These are phyloP conservation scores for Lipomyces orientalis DNA, from an alignment of 805 yeast genomes.

Conservation along the genomic window DNA sequence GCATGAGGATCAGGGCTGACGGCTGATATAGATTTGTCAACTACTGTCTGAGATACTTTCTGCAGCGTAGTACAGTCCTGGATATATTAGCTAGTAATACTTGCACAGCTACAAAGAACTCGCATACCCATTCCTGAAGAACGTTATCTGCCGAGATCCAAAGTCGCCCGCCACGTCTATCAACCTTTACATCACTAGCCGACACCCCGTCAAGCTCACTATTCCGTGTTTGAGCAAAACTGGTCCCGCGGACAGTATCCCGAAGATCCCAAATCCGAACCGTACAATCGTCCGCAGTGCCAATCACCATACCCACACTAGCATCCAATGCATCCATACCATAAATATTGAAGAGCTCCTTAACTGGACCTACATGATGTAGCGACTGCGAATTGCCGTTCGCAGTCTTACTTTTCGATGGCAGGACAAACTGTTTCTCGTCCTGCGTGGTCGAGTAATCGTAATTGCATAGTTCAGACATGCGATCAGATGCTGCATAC, in stretches of 20 bases:
- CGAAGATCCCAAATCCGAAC: constrained; percentile 24
- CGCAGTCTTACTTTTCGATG: not conserved
- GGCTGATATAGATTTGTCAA: constrained; percentile 15
- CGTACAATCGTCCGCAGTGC: constrained; percentile 27
- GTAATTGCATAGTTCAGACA: not conserved
- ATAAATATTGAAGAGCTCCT: constrained; percentile 11
- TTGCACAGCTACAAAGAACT: not conserved
- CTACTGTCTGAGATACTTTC: constrained; percentile 11
- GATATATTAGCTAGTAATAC: not conserved
- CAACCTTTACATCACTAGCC: constrained; percentile 20
- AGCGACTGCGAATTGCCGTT: not conserved
- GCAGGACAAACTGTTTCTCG: not conserved
- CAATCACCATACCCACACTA: constrained; percentile 19
- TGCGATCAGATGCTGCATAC: not conserved
- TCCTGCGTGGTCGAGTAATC: not conserved
- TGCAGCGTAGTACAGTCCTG: constrained; percentile 26
- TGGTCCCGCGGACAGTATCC: constrained; percentile 2
- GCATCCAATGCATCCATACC: constrained; percentile 21
- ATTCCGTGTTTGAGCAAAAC: constrained; percentile 15
- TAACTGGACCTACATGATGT: not conserved
- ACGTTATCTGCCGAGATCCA: constrained; percentile 31
- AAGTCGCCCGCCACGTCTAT: not conserved
- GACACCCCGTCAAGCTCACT: constrained; percentile 9
- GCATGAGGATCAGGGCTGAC: constrained; percentile 10
- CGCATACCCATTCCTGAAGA: constrained; percentile 33